phyloP scores from a whole-genome alignment of 257 asterid species.

The Nicotiana otophora region DNA sequence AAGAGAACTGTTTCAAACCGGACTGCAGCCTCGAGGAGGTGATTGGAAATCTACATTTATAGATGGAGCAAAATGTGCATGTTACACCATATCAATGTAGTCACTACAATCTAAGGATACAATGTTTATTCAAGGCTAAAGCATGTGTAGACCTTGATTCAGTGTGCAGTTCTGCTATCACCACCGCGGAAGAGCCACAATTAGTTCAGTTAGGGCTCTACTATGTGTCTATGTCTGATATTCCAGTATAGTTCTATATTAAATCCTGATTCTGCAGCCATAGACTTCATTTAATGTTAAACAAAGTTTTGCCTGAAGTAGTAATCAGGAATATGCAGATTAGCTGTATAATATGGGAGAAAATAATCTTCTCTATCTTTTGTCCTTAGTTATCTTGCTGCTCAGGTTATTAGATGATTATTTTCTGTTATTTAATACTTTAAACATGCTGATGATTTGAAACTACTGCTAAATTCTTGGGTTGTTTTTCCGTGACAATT shows the following conservation, averaged over 20 bases:
- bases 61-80: not conserved
- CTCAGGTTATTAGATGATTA: not conserved
- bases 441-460: not conserved
- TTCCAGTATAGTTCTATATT: not conserved
- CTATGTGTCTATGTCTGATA: not conserved
- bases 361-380: not conserved
- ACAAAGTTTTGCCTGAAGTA: not conserved
- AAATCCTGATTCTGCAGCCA: not conserved
- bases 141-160: not conserved
- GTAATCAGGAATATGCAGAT: not conserved
- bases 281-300: not conserved
- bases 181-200: not conserved
- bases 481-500: not conserved
- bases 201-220: not conserved
- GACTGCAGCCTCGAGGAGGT: not conserved
- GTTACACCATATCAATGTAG: not conserved
- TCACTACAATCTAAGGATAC: not conserved
- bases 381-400: not conserved
- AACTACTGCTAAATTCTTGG: not conserved
- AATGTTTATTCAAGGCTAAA: not conserved
- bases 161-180: not conserved
- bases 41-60: not conserved
- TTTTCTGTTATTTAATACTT: not conserved
- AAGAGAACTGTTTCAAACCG: not conserved
- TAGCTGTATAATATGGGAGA: not conserved